A percentile compares a stretch with the other conserved stretches of the same genome.
Evolutionary conservation across 441 rosid genomes (phyloP).

Genomic region (Corymbia calophylla): DNA sequence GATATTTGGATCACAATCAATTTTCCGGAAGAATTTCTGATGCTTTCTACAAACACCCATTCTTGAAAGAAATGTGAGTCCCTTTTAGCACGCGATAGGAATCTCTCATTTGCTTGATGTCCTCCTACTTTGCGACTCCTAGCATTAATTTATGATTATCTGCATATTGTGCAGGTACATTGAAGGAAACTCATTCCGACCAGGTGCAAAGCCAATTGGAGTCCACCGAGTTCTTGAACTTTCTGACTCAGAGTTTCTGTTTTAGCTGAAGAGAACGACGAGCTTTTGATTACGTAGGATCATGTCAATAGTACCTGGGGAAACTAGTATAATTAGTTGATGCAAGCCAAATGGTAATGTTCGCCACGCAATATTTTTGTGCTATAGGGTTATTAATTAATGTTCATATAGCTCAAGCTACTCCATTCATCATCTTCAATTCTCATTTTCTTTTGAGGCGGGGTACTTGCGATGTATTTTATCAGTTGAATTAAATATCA

Average conservation of each 20-base stretch:
- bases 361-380: background rate
- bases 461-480: background rate
- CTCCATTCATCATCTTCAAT: background rate
- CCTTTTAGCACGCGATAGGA: background rate
- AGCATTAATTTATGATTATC: background rate
- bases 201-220: conserved; percentile 59
- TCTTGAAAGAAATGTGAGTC: conserved; percentile 72
- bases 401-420: background rate
- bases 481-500: background rate
- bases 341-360: background rate
- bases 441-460: background rate
- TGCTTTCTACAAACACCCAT: conserved; percentile 56
- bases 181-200: conserved; percentile 67
- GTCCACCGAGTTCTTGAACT: conserved; percentile 63
- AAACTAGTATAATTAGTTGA: background rate
- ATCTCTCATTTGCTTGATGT: background rate
- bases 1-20: conserved; percentile 84
- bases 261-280: conserved; percentile 20
- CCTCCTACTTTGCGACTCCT: background rate
- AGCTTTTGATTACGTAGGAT: background rate
- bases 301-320: background rate
- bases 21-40: conserved; percentile 63
- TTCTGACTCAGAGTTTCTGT: conserved; percentile 54
- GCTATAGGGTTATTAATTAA: background rate
- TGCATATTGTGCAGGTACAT: conserved; percentile 34